phyloP scores from a whole-genome alignment of 73 alveolate species.

The Paraurostyla sp. region DNA sequence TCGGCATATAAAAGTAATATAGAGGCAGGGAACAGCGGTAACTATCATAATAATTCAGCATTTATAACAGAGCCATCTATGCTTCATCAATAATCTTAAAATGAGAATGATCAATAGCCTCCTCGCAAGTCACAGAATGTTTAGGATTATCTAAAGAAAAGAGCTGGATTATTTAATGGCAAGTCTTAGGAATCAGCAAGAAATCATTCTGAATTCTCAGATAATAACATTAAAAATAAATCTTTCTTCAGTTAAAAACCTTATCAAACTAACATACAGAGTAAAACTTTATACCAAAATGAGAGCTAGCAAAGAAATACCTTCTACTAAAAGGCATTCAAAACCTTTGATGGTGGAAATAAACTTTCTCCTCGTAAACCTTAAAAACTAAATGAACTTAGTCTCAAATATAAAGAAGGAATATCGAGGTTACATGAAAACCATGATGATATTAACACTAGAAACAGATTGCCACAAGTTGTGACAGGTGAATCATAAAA shows the following conservation, averaged over 20 bases:
- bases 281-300: too few species aligned
- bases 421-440: not conserved
- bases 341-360: conserved; percentile 44
- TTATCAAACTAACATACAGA: too few species aligned
- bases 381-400: conserved; percentile 31
- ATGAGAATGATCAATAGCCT: not conserved
- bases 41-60: conserved; percentile 27
- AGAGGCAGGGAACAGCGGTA: not conserved
- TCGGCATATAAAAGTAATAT: not conserved
- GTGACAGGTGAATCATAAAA: too few species aligned
- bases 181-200: not conserved
- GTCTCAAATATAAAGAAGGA: not conserved
- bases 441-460: not conserved
- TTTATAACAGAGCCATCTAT: conserved; percentile 44
- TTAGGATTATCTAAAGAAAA: conserved; percentile 7
- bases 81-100: not conserved
- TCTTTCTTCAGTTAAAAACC: conserved; percentile 30
- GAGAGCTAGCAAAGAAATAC: not conserved
- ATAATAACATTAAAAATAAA: not conserved
- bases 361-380: conserved; percentile 46
- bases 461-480: not conserved
- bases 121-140: not conserved
- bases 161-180: conserved; percentile 1
- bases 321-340: conserved; percentile 29
- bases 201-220: not conserved